phyloP scores from a whole-genome alignment of 257 asterid species.

The Jaltomata sinuosa region DNA sequence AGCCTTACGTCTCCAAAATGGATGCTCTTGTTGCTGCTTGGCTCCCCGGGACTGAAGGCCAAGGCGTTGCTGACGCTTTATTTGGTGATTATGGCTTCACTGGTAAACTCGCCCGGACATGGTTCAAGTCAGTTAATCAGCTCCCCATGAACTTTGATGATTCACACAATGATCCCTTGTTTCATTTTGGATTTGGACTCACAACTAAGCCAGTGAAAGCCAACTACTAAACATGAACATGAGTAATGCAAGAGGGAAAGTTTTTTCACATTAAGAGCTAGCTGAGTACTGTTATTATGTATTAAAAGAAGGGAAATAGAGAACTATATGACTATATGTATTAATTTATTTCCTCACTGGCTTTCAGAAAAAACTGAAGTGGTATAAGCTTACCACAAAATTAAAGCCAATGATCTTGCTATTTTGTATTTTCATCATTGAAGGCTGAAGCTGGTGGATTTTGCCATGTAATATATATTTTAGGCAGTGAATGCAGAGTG shows the following conservation, averaged over 20 bases:
- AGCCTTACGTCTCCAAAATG: slow-evolving; percentile 39
- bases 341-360: not conserved
- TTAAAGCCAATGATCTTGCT: not conserved
- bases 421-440: not conserved
- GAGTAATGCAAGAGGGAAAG: not conserved
- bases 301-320: too few species aligned
- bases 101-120: slow-evolving; percentile 78
- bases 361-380: not conserved
- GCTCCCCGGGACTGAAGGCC: slow-evolving; percentile 89
- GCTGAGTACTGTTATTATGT: too few species aligned
- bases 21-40: slow-evolving; percentile 84
- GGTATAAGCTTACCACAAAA: not conserved
- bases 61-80: slow-evolving; percentile 57
- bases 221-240: not conserved
- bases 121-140: slow-evolving; percentile 70
- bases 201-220: slow-evolving; percentile 25
- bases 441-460: not conserved
- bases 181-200: slow-evolving; percentile 61
- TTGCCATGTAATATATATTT: not conserved
- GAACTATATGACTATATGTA: too few species aligned
- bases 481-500: not conserved
- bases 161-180: slow-evolving; percentile 65
- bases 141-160: slow-evolving; percentile 85
- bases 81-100: slow-evolving; percentile 66
- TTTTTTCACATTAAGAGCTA: not conserved